Percentiles rank a stretch among this genome's conserved stretches.
Conservation (phyloP, 495 filamentous ascomycete species). For the Penicillium canariense region DNA sequence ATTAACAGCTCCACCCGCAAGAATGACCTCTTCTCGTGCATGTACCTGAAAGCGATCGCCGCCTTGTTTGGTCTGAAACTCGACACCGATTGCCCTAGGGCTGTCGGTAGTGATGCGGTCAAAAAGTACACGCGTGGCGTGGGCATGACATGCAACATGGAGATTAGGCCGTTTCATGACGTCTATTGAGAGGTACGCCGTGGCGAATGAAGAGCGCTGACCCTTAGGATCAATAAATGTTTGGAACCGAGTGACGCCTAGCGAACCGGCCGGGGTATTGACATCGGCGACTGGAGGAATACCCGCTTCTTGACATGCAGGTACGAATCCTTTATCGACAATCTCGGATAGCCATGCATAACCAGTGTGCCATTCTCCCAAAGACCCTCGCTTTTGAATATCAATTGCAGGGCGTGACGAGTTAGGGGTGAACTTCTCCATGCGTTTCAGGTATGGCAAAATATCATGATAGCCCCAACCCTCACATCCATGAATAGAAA, state of each 20-base stretch:
- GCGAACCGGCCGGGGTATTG: neutral
- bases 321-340: conserved; percentile 20
- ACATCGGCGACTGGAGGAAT: conserved; percentile 16
- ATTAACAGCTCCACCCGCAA: neutral
- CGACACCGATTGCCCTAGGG: conserved; percentile 18
- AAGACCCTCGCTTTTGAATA: conserved; percentile 9
- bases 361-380: conserved; percentile 16
- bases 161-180: conserved; percentile 21
- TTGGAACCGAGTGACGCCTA: conserved; percentile 24
- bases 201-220: conserved; percentile 22
- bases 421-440: conserved; percentile 24
- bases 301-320: conserved; percentile 18
- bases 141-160: conserved; percentile 17
- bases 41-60: conserved; percentile 24
- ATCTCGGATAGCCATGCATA: conserved; percentile 26
- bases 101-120: conserved; percentile 7
- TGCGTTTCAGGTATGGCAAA: conserved; percentile 13
- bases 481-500: conserved; percentile 15
- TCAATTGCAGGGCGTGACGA: conserved; percentile 16
- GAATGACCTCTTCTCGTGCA: conserved; percentile 10
- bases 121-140: conserved; percentile 19
- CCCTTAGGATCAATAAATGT: conserved; percentile 24
- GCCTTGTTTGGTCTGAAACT: conserved; percentile 16
- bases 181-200: conserved; percentile 17
- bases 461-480: conserved; percentile 20